Percentiles rank a stretch among this genome's conserved stretches.
phyloP scores from a whole-genome alignment of 2,329 filamentous ascomycete species.

The Trichoderma arundinaceum region DNA sequence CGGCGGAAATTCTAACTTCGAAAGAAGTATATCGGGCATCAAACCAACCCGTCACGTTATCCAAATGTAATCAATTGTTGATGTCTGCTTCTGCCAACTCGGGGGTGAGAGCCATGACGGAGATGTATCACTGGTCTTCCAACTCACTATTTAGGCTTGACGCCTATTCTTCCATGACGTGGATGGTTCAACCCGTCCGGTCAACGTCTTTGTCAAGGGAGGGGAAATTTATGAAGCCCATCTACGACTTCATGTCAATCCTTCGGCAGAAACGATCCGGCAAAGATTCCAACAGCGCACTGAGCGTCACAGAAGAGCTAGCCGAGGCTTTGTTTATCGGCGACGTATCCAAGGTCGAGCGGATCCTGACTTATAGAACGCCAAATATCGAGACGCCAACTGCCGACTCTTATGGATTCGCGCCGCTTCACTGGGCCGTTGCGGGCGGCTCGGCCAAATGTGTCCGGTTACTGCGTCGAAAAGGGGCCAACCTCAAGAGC shows the following conservation, averaged over 20 bases:
- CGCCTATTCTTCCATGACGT: background rate
- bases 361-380: background rate
- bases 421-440: slow-evolving; percentile 28
- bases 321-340: slow-evolving; percentile 15
- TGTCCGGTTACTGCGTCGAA: background rate
- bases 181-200: slow-evolving; percentile 10
- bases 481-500: background rate
- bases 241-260: slow-evolving; percentile 13
- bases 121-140: background rate
- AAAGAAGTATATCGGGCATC: background rate
- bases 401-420: slow-evolving; percentile 7
- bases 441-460: slow-evolving; percentile 5
- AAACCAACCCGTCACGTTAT: background rate
- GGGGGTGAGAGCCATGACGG: background rate
- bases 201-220: background rate
- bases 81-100: background rate
- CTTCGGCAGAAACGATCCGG: background rate
- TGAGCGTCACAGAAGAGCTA: slow-evolving; percentile 12
- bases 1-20: slow-evolving; percentile 12
- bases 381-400: background rate
- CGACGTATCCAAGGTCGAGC: background rate
- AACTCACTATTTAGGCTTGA: background rate
- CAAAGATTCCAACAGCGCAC: background rate
- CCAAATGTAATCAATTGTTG: background rate
- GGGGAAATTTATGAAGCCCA: slow-evolving; percentile 15